phyloP scores from a whole-genome alignment of 148 eudicot genomes.

The Camellia granthamiana region DNA sequence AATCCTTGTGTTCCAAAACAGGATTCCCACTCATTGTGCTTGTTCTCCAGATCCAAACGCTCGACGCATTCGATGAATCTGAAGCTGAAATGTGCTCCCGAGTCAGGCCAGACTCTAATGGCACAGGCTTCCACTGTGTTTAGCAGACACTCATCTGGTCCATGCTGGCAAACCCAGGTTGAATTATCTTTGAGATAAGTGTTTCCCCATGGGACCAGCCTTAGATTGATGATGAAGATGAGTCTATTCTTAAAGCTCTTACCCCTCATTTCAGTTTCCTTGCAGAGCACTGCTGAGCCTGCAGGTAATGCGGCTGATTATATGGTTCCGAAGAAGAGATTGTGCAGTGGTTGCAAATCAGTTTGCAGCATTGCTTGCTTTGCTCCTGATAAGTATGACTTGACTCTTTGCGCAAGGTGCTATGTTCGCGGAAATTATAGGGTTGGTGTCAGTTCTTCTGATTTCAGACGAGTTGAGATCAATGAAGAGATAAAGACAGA shows the following conservation, averaged over 20 bases:
- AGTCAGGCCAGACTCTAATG: constrained; percentile 54
- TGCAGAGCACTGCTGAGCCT: constrained; percentile 22
- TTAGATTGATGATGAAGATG: constrained; percentile 54
- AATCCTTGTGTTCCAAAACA: constrained; percentile 45
- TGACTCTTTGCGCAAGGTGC: constrained; percentile 93
- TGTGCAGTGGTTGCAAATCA: constrained; percentile 72
- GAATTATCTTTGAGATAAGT: constrained; percentile 40
- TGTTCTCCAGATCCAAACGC: constrained; percentile 41
- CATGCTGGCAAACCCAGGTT: constrained; percentile 73
- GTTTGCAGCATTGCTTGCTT: constrained; percentile 87
- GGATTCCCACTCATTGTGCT: constrained; percentile 61
- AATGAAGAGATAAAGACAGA: constrained; percentile 68
- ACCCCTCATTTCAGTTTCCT: constrained; percentile 1
- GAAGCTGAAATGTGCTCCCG: constrained; percentile 41
- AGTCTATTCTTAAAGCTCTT: constrained; percentile 49
- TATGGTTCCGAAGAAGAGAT: constrained; percentile 38
- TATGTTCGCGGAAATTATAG: constrained; percentile 71
- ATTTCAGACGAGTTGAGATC: constrained; percentile 89
- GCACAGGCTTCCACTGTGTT: constrained; percentile 81
- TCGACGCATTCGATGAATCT: constrained; percentile 68
- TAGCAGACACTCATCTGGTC: constrained; percentile 63
- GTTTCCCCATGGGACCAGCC: constrained; percentile 84
- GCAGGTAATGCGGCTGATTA: constrained; percentile 17
- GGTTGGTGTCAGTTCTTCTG: constrained; percentile 56
- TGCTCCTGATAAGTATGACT: constrained; percentile 69